Evolutionary conservation across 352 stramenopile genomes (phyloP), one percentile per base, ranked within the genome.

Genomic region (Phytophthora sp.): DNA sequence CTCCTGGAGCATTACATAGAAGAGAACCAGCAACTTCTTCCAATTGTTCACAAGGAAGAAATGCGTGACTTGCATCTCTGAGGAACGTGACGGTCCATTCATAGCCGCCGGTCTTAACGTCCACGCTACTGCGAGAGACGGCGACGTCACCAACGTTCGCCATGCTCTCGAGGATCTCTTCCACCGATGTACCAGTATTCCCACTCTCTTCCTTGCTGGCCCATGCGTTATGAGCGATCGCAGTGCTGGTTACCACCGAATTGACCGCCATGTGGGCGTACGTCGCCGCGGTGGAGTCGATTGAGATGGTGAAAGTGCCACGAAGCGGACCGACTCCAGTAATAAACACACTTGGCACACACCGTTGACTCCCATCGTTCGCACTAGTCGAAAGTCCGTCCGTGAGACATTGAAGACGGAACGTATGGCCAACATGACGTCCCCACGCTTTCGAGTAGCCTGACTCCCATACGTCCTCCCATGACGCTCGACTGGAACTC

Each of bases 361-460:
- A 94, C 2, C 57, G 41, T 52, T 91, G 73, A n/a, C 57, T 87
- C 0, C 80, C 77, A 31, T 90, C 82, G 31, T 53, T 88, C 4
- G 82, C 75, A 9, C 82, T 80, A 4, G 80, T 91, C 9, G 80
- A 90, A 27, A 95, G 53, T 0, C 83, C 80, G 35, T 84, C 79
- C n/a, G 81, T 73, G 53, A 90, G 74, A 46, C 87, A 95, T 18
- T 67, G 57, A 1, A 94, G 55, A 16, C 62, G 47, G 13, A 84
- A 72, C 38, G 98, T 81, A 30, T 96, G 86, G 0, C 97, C 97
- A 3, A 98, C 94, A 59, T 99, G 98, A 16, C 95, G 96, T 1
- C 97, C 97, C 97, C 97, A 99, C 4, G 91, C 93, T 67, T 98
- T 98, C 2, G 94, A 98, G 74, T 98, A 98, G 0, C 89, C 88